Evolutionary conservation across 345 rosid genomes (phyloP).

Genomic region (Noccaea bulbosa): DNA sequence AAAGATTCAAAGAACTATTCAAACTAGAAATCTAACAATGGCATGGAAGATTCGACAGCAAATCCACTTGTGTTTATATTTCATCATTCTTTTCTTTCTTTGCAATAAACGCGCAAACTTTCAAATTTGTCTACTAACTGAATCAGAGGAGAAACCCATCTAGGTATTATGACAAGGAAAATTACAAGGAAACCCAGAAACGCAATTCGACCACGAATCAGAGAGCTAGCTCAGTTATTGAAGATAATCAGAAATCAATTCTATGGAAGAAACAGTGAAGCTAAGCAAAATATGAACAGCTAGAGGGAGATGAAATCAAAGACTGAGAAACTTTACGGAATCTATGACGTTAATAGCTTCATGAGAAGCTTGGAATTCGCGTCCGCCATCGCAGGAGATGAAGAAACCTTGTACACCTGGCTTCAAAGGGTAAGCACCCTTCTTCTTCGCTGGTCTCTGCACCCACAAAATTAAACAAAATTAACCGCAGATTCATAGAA

Average conservation of each 20-base stretch:
- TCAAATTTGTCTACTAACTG: neutral
- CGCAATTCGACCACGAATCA: slow-evolving; percentile 7
- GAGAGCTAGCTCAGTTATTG: slow-evolving; percentile 4
- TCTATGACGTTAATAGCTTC: slow-evolving; percentile 87
- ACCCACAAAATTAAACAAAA: neutral
- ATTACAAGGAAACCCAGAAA: neutral
- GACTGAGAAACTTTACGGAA: slow-evolving; percentile 56
- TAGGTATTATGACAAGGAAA: neutral
- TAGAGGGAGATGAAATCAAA: slow-evolving; percentile 11
- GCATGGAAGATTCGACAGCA: neutral
- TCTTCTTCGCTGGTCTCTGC: slow-evolving; percentile 85
- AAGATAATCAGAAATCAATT: neutral
- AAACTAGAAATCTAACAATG: slow-evolving; percentile 6
- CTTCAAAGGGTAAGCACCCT: slow-evolving; percentile 77
- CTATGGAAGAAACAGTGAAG: neutral
- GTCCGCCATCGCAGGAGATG: slow-evolving; percentile 91
- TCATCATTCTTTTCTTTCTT: neutral
- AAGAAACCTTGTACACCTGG: slow-evolving; percentile 93
- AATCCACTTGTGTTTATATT: neutral
- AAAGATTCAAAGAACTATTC: slow-evolving; percentile 6
- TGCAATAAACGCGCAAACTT: neutral
- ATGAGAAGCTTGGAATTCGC: slow-evolving; percentile 83
- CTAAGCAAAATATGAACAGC: slow-evolving; percentile 6
- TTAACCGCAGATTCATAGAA: neutral
- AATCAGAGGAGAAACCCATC: neutral